These are phyloP conservation scores for Trichoderma sp. DNA, from an alignment of 2,329 filamentous ascomycete genomes.

Conservation along the genomic window DNA sequence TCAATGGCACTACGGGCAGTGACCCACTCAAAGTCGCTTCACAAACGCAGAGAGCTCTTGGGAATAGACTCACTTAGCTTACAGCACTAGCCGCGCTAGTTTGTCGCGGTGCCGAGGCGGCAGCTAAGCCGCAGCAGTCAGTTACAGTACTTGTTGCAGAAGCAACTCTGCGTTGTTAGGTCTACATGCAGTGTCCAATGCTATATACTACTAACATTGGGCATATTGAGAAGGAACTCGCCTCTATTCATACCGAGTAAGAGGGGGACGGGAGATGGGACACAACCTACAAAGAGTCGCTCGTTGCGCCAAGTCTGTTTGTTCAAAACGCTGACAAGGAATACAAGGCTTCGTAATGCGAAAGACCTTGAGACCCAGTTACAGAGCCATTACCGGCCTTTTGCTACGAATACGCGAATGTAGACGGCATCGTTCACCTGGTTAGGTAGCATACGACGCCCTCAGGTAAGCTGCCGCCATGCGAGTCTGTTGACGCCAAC, in stretches of 20 bases:
- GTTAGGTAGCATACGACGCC: neutral
- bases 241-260: neutral
- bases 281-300: neutral
- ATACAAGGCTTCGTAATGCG: neutral
- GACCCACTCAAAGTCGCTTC: constrained; percentile 11
- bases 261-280: neutral
- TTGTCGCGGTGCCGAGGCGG: constrained; percentile 9
- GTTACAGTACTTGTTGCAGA: neutral
- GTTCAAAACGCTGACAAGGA: neutral
- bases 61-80: neutral
- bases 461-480: neutral
- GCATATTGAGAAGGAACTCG: neutral
- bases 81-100: neutral
- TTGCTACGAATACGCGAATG: neutral
- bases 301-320: neutral
- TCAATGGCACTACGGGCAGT: neutral
- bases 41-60: neutral
- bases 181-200: neutral
- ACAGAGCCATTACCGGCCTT: neutral
- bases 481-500: neutral
- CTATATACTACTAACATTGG: neutral
- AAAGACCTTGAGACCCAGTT: neutral
- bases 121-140: constrained; percentile 7
- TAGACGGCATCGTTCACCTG: neutral
- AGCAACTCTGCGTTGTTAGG: neutral